Evolutionary conservation across 768 basidiomycete genomes (phyloP), one percentile per base, ranked within the genome.

Genomic region (Leccinum uliginosum): DNA sequence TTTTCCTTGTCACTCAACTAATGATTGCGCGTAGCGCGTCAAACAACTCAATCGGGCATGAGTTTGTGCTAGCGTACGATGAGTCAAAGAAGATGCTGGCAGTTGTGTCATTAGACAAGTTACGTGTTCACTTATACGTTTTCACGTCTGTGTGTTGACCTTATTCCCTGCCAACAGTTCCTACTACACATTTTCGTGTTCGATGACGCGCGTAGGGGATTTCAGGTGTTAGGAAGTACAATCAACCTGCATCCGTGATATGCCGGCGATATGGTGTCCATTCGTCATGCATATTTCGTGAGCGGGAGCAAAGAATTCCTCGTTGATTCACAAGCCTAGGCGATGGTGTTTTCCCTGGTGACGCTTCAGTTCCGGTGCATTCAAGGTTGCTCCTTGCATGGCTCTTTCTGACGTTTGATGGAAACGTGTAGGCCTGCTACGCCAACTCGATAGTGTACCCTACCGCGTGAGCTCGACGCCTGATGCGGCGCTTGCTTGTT

Each of bases 401-500:
- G 6, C 50, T 9, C 9, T 44, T 10, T 4, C 50, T 66, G 14
- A 65, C 4, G 14, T 10, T 1, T 0, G 6, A 23, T 6, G 12
- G 38, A n/a, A 30, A n/a, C 17, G 3, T 38, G 12, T 17, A 83
- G 83, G 23, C 78, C 81, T 11, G 77, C 81, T 0, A 69, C 75
- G 0, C 5, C 67, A 75, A 17, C 68, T 84, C 5, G 59, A 66
- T 0, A 59, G 62, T 14, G 48, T 65, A 3, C 80, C 80, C 0
- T 34, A 54, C 17, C 57, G 57, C 51, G 15, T 65, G 59, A n/a
- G 70, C 62, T 76, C 81, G 1, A 76, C 83, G 0, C 81, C 83
- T 0, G 83, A 84, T 59, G n/a, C n/a, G 82, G 81, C 0, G 73
- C 83, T 21, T 84, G 82, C 59, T 62, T 85, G 19, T 30, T 84